These are phyloP conservation scores for Sinapis alba DNA, from an alignment of 441 rosid species.

Conservation along the genomic window DNA sequence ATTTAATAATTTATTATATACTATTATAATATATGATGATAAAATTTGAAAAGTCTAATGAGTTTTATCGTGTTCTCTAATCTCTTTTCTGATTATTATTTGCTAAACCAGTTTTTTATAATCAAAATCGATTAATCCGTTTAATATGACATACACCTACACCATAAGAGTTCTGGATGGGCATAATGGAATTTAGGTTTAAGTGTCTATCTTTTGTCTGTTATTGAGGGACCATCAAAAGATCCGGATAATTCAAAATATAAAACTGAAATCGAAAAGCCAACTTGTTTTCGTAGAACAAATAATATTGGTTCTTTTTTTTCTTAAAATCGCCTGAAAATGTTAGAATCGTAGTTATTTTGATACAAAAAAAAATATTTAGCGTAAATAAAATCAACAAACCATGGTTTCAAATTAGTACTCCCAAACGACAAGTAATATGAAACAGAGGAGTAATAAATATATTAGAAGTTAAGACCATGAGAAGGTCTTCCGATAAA, in stretches of 20 bases:
- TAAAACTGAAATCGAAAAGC: background rate
- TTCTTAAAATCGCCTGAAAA: background rate
- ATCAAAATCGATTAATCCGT: background rate
- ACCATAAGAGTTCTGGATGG: background rate
- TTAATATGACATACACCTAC: background rate
- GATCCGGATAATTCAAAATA: background rate
- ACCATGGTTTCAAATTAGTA: background rate
- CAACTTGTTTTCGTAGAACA: background rate
- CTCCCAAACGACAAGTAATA: no score
- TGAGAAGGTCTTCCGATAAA: background rate
- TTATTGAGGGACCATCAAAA: background rate
- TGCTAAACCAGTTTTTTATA: background rate
- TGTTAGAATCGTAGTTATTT: background rate
- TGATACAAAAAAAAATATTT: background rate
- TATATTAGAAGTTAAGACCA: background rate
- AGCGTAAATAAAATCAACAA: background rate
- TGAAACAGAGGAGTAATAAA: no score
- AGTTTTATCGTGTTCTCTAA: constrained; percentile 27
- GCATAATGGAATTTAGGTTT: background rate
- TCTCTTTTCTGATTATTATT: background rate
- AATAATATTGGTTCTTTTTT: background rate
- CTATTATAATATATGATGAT: background rate
- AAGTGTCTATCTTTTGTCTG: background rate
- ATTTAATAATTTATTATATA: background rate
- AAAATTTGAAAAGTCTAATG: constrained; percentile 12